Conservation (phyloP, 2,329 filamentous ascomycete genomes). For the Aspergillus sp. region DNA sequence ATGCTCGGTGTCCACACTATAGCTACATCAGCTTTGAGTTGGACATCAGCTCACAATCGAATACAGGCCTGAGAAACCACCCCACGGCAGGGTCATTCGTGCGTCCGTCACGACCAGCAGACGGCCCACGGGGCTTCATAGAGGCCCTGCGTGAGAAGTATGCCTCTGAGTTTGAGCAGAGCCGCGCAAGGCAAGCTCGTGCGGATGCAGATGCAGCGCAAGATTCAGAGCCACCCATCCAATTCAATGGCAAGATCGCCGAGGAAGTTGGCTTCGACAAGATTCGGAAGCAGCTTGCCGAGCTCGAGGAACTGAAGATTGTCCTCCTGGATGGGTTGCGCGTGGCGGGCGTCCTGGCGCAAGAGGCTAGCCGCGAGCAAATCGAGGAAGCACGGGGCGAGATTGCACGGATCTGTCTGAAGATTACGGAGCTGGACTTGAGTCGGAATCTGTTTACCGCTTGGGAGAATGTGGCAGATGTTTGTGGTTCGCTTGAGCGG, state of each 20-base stretch:
- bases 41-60: conserved; percentile 23
- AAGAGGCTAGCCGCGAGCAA: conserved; percentile 26
- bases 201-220: neutral
- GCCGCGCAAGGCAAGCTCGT: conserved; percentile 22
- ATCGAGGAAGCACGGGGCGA: conserved; percentile 43
- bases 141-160: conserved; percentile 85
- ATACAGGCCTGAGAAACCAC: conserved; percentile 62
- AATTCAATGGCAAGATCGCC: conserved; percentile 79
- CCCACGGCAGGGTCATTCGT: conserved; percentile 84
- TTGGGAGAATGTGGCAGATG: conserved; percentile 68
- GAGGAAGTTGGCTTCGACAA: conserved; percentile 97
- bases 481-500: conserved; percentile 71
- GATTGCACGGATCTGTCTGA: conserved; percentile 62
- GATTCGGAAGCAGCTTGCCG: conserved; percentile 76
- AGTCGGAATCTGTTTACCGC: conserved; percentile 79
- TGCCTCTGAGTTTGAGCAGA: conserved; percentile 60
- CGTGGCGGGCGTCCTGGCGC: conserved; percentile 52
- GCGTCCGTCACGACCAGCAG: conserved; percentile 72
- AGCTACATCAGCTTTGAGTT: neutral
- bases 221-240: conserved; percentile 59
- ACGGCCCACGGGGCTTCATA: conserved; percentile 73
- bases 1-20: neutral
- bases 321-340: conserved; percentile 80
- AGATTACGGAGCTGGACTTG: conserved; percentile 75
- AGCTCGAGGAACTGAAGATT: conserved; percentile 76